phyloP scores from a whole-genome alignment of 2,329 filamentous ascomycete genomes.

The Falciphora oryzae region DNA sequence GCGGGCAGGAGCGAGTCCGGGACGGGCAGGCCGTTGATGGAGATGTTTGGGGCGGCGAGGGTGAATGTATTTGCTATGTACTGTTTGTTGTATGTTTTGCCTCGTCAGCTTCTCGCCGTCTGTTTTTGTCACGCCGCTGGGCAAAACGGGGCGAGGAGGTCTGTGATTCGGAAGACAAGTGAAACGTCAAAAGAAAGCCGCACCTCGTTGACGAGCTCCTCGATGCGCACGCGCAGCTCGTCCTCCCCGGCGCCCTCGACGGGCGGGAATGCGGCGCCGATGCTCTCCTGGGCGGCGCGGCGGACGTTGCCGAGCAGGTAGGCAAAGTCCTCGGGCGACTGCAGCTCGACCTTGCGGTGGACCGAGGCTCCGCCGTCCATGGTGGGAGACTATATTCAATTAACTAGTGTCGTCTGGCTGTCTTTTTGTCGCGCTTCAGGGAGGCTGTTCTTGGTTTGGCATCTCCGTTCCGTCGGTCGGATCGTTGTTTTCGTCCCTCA shows the following conservation, averaged over 20 bases:
- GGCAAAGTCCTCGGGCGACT: constrained; percentile 65
- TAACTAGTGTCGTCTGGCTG: no score
- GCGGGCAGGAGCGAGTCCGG: constrained; percentile 30
- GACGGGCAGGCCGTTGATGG: constrained; percentile 55
- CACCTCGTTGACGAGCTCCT: constrained; percentile 55
- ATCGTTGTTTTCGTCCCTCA: neutral
- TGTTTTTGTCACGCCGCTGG: no score
- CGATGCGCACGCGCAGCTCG: constrained; percentile 52
- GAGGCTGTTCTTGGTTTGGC: neutral
- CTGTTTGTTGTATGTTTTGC: constrained; percentile 26
- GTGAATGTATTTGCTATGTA: constrained; percentile 58
- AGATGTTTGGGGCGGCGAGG: constrained; percentile 52
- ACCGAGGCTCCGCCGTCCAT: constrained; percentile 26
- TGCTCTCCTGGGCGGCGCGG: constrained; percentile 59
- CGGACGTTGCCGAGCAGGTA: constrained; percentile 67
- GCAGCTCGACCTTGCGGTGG: constrained; percentile 74
- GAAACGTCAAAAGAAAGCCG: constrained; percentile 10
- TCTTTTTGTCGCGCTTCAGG: neutral
- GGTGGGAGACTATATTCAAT: neutral
- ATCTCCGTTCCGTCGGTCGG: neutral
- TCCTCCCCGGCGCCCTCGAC: constrained; percentile 44
- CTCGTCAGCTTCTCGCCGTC: neutral
- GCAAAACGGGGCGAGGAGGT: no score
- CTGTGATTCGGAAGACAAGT: no score
- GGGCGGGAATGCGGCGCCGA: constrained; percentile 63